These are phyloP conservation scores for Hanseniaspora osmophila DNA, from an alignment of 805 yeast species.

Conservation along the genomic window DNA sequence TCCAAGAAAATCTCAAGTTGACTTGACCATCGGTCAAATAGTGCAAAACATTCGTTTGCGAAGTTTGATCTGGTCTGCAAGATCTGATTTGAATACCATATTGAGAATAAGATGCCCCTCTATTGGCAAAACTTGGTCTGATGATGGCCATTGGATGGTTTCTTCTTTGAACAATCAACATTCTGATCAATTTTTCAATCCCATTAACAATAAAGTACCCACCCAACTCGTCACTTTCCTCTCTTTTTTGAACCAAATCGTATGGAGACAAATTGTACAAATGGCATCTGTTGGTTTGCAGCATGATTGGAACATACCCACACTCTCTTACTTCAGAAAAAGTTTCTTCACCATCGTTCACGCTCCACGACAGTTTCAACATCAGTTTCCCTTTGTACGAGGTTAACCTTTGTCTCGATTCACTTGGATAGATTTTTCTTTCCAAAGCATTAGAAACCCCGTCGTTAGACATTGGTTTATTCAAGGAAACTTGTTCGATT, in stretches of 20 bases:
- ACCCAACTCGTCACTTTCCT: constrained; percentile 91
- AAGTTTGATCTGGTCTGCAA: constrained; percentile 93
- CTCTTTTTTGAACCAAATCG: constrained; percentile 62
- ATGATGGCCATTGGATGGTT: constrained; percentile 96
- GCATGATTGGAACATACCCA: constrained; percentile 85
- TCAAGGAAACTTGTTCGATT: constrained; percentile 79
- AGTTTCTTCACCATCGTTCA: constrained; percentile 75
- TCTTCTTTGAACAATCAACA: constrained; percentile 95
- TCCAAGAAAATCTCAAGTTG: constrained; percentile 93
- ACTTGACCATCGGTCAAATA: constrained; percentile 91
- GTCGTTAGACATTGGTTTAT: constrained; percentile 50
- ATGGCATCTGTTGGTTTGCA: constrained; percentile 83
- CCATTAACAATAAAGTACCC: constrained; percentile 95
- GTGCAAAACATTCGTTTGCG: constrained; percentile 95
- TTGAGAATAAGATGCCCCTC: constrained; percentile 82
- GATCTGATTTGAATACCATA: constrained; percentile 90
- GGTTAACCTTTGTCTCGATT: constrained; percentile 79
- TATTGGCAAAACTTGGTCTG: constrained; percentile 84
- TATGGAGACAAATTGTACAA: constrained; percentile 70
- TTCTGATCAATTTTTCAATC: constrained; percentile 88
- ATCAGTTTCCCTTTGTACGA: constrained; percentile 69
- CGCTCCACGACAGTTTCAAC: constrained; percentile 69
- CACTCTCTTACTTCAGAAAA: constrained; percentile 70
- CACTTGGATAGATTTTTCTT: constrained; percentile 70
- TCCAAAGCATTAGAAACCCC: constrained; percentile 58